Percentiles rank a stretch among this genome's conserved stretches.
These are phyloP conservation scores for Leucocoprinus birnbaumii DNA, from an alignment of 768 basidiomycete species.

Conservation along the genomic window DNA sequence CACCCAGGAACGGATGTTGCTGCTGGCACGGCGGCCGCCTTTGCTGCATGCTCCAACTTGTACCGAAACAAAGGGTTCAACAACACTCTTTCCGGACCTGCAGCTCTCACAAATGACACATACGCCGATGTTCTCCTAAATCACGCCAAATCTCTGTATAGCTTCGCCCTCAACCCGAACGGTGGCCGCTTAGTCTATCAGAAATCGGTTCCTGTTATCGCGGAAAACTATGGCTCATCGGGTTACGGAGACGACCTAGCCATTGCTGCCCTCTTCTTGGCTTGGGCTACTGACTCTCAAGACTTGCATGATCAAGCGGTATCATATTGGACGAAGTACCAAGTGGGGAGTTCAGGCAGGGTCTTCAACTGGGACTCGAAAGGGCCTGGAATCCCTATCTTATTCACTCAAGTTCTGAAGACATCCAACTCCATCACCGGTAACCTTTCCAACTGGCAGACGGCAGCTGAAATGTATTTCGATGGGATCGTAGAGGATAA, in stretches of 20 bases:
- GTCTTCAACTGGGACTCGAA: slow-evolving; percentile 92
- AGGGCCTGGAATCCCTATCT: slow-evolving; percentile 68
- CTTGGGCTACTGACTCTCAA: slow-evolving; percentile 65
- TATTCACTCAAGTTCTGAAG: slow-evolving; percentile 73
- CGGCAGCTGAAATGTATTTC: slow-evolving; percentile 70
- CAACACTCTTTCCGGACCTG: slow-evolving; percentile 52
- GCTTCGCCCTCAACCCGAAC: slow-evolving; percentile 69
- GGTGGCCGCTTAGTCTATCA: slow-evolving; percentile 64
- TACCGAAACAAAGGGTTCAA: slow-evolving; percentile 64
- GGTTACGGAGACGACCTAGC: slow-evolving; percentile 72
- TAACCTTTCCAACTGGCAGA: slow-evolving; percentile 66
- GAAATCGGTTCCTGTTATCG: slow-evolving; percentile 62
- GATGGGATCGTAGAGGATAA: slow-evolving; percentile 57
- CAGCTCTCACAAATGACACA: slow-evolving; percentile 65
- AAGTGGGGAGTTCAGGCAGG: slow-evolving; percentile 45
- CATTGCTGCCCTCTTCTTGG: slow-evolving; percentile 74
- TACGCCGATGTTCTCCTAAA: slow-evolving; percentile 69
- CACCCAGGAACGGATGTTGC: slow-evolving; percentile 90
- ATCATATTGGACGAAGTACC: slow-evolving; percentile 54
- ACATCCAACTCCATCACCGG: slow-evolving; percentile 49
- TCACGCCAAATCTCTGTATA: slow-evolving; percentile 76
- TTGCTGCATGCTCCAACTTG: slow-evolving; percentile 81
- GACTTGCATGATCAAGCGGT: slow-evolving; percentile 62
- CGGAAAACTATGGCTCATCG: slow-evolving; percentile 67
- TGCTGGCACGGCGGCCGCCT: slow-evolving; percentile 81